Base-by-base conservation (phyloP, 2,329 filamentous ascomycete species). In the Paramyrothecium roridum region DNA sequence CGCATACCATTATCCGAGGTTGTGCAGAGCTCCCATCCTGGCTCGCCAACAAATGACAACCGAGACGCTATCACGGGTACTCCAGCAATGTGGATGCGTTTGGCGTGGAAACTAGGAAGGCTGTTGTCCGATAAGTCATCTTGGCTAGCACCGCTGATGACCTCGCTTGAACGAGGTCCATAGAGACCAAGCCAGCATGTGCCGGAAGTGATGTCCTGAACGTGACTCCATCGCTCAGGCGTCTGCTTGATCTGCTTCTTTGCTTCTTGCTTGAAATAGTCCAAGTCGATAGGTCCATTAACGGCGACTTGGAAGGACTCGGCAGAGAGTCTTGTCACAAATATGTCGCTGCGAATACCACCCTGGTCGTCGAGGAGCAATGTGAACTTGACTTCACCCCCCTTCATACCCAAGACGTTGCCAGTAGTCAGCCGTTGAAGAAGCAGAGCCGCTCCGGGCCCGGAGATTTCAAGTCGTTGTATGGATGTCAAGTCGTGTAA, bases 401-500 rank as follows among this genome's bases (percentile, higher is more conserved):
- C 71, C 20, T 72, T 70, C 45, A 72, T 75, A 3, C 73, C 69
- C 13, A 11, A 3, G 13, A 86, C 69, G 40, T 83, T 72, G 30
- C 75, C 74, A 1, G 80, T 83, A 1, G 77, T 78, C 52, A 86
- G 63, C 2, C 77, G 71, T 56, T 85, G 79, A 4, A 87, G 70
- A 3, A 87, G 62, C n/a, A 76, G 66, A 0, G 77, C 70, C 2
- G 83, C 80, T 0, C 84, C 84, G 0, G 83, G 81, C 0, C 84
- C 85, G 2, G 76, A 76, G 0, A 87, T 72, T 55, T 86, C 80
- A 3, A 87, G 72, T 1, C 84, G 75, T 21, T 83, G 77, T 37
- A 85, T 75, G 0, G 84, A 79, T 1, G 83, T 86, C 76, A 87
- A 79, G 59, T 87, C 84, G 62, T 82, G 87, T 76, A 87, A 76